A percentile compares a stretch with the other conserved stretches of the same genome.
phyloP scores from a whole-genome alignment of 345 rosid species.

The Mallotus nudiflorus region DNA sequence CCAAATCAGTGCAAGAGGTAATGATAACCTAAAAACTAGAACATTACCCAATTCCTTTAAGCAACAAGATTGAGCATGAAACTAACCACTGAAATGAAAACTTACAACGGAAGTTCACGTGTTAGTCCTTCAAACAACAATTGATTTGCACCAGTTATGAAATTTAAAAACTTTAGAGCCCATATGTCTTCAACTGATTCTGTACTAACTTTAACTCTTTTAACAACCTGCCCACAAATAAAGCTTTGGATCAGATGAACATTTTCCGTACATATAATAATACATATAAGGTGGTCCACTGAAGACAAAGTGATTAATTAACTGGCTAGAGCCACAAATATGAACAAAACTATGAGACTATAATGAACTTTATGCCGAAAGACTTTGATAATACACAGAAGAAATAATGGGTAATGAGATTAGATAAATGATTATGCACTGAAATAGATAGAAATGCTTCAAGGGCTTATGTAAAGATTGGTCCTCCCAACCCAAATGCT shows the following conservation, averaged over 20 bases:
- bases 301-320: not conserved
- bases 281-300: not conserved
- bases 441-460: no score
- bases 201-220: slow-evolving; percentile 45
- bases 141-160: slow-evolving; percentile 61
- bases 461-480: no score
- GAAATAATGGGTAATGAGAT: no score
- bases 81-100: slow-evolving; percentile 8
- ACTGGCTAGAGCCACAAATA: not conserved
- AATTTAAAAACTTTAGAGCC: slow-evolving; percentile 68
- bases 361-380: no score
- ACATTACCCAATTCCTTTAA: not conserved
- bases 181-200: slow-evolving; percentile 67
- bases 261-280: not conserved
- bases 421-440: no score
- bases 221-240: slow-evolving; percentile 47
- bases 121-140: slow-evolving; percentile 69
- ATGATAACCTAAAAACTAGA: no score
- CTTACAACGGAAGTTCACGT: slow-evolving; percentile 85
- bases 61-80: no score
- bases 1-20: no score
- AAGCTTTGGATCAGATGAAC: slow-evolving; percentile 8
- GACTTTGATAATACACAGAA: no score
- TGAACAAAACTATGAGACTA: not conserved
- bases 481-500: no score